Base-by-base conservation (phyloP, 495 filamentous ascomycete species). In the Lichenothelia convexa region DNA sequence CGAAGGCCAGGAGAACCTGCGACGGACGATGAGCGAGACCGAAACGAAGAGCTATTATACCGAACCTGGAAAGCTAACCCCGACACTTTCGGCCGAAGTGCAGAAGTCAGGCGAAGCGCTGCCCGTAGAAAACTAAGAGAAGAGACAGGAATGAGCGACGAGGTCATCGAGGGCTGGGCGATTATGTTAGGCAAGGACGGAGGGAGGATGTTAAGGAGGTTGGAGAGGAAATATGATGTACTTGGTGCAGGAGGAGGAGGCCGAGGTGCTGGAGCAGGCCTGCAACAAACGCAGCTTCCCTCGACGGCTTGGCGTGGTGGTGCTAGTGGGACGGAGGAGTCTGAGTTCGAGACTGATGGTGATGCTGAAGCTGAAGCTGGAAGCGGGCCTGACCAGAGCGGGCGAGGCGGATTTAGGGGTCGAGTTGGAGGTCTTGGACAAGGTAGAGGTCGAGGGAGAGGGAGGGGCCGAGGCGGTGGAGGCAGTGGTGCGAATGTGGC, bases 121-220 rank as follows among this genome's bases (percentile, higher is more conserved):
- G 56, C 67, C 2, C 59, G 89, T 35, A 55, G 47, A 4, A 58
- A 60, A n/a, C 55, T 97, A 27, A 81, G 74, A 45, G 64, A 64
- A 12, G 75, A 81, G 44, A 92, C 82, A 8, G 78, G 73, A 6
- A 79, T 91, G 80, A 89, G 81, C 1, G 87, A 97, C 44, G 89
- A 97, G 52, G 77, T 74, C 5, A 80, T 97, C 30, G 89, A 97
- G 53, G 89, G 89, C 11, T 97, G 85, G 84, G 80, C 66, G 2
- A 55, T 93, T 18, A 93, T 95, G 82, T 50, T 93, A 2, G 50
- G 53, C 5, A 61, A 86, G 18, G 77, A 91, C 46, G 67, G 73
- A n/a, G 63, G 65, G 42, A 62, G 73, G 32, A 9, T 9, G 9
- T 53, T 74, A 49, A 61, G 67, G 40, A 61, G 64, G 44, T 51